Evolutionary conservation across 176 grass and related monocot species (phyloP).

Genomic region (Rhynchospora pubera): DNA sequence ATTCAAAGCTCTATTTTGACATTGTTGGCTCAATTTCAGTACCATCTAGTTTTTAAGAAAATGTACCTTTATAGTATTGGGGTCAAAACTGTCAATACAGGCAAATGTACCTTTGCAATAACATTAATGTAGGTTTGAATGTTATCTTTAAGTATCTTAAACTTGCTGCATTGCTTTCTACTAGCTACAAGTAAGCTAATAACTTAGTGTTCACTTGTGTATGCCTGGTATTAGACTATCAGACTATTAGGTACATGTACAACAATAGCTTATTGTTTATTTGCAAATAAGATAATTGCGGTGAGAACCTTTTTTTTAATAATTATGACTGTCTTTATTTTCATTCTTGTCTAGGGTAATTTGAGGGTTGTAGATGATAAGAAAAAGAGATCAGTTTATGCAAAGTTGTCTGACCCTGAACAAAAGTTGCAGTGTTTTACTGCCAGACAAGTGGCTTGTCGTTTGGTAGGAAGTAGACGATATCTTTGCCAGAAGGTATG

Average conservation of each 20-base stretch:
- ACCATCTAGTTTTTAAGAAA: not conserved
- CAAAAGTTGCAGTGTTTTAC: slow-evolving; percentile 80
- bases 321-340: not conserved
- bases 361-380: slow-evolving; percentile 77
- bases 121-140: no score
- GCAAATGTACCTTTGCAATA: not conserved
- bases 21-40: not conserved
- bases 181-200: not conserved
- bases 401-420: slow-evolving; percentile 50
- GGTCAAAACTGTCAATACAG: not conserved
- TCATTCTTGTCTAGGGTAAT: slow-evolving; percentile 40
- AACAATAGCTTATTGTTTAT: not conserved
- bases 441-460: slow-evolving; percentile 85
- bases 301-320: not conserved
- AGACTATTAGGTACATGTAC: not conserved
- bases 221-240: not conserved
- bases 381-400: slow-evolving; percentile 71
- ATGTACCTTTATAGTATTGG: no score
- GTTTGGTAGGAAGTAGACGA: slow-evolving; percentile 62
- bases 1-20: not conserved
- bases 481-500: slow-evolving; percentile 83
- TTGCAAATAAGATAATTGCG: not conserved
- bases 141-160: no score
- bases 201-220: not conserved
- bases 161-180: no score